phyloP scores from a whole-genome alignment of 2,329 filamentous ascomycete genomes.

The Alternaria triticimaculans region DNA sequence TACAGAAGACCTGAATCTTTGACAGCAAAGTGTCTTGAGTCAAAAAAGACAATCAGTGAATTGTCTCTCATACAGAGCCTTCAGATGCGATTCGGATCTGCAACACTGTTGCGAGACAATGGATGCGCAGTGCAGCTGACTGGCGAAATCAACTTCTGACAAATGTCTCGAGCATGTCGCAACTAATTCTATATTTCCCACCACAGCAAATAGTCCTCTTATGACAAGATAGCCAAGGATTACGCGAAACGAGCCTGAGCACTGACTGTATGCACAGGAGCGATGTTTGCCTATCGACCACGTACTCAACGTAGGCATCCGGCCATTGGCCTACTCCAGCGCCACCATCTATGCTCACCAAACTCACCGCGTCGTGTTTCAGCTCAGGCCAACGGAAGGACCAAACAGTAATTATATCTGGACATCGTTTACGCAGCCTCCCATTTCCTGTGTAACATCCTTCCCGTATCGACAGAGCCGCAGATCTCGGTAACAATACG shows the following conservation, averaged over 20 bases:
- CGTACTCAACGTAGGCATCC: slow-evolving; percentile 5
- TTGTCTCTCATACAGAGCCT: background rate
- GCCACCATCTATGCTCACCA: slow-evolving; percentile 11
- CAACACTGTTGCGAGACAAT: background rate
- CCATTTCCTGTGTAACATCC: slow-evolving; percentile 29
- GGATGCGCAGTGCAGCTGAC: background rate
- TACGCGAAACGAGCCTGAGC: background rate
- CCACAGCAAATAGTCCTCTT: background rate
- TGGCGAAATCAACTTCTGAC: background rate
- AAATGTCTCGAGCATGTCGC: background rate
- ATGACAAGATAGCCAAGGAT: background rate
- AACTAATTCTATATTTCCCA: background rate
- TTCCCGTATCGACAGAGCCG: slow-evolving; percentile 5
- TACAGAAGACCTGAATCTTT: background rate
- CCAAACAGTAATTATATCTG: slow-evolving; percentile 31
- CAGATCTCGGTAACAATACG: slow-evolving; percentile 5
- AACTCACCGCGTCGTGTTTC: slow-evolving; percentile 28
- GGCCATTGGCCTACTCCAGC: slow-evolving; percentile 12
- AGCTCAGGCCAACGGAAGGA: slow-evolving; percentile 24
- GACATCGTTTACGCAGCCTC: slow-evolving; percentile 10
- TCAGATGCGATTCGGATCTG: background rate
- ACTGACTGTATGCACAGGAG: background rate
- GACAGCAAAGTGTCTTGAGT: background rate
- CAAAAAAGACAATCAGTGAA: background rate
- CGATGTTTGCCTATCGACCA: slow-evolving; percentile 13